Conservation (phyloP, 129 eudicot species). For the Smallanthus sonchifolius region DNA sequence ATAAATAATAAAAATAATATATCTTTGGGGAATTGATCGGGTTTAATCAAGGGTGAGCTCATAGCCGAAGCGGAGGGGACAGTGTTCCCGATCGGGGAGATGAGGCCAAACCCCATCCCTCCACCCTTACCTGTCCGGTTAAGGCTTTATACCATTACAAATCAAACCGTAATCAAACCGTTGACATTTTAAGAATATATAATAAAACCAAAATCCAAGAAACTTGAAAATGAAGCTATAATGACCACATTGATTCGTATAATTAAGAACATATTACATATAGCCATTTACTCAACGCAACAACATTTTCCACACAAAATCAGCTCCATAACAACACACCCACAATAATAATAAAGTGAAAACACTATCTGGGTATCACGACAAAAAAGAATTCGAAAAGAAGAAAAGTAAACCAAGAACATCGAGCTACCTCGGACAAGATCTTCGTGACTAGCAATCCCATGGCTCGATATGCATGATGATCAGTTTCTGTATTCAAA, state of each 20-base stretch:
- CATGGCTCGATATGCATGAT: conserved; percentile 10
- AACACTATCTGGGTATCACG: conserved; percentile 9
- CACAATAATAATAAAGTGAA: conserved; percentile 21
- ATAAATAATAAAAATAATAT: too few relatives aligned
- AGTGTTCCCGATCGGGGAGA: too few relatives aligned
- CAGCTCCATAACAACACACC: conserved; percentile 25
- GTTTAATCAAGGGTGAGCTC: too few relatives aligned
- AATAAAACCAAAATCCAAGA: not conserved
- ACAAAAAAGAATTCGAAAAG: not conserved
- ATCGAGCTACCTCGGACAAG: conserved; percentile 7
- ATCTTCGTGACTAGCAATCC: conserved; percentile 14
- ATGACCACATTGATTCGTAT: conserved; percentile 11
- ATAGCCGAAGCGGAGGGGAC: too few relatives aligned
- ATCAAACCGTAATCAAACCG: not conserved
- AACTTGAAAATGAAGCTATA: conserved; percentile 5
- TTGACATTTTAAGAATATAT: not conserved
- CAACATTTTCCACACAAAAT: conserved; percentile 23
- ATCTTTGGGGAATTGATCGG: too few relatives aligned
- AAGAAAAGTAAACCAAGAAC: conserved; percentile 16
- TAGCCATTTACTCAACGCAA: conserved; percentile 2
- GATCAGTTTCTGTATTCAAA: conserved; percentile 24
- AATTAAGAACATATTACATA: conserved; percentile 8
- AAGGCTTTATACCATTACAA: not conserved
- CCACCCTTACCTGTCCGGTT: too few relatives aligned
- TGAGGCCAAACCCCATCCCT: too few relatives aligned